Evolutionary conservation across 2,329 filamentous ascomycete genomes (phyloP).

Genomic region (Golovinomyces cichoracearum): DNA sequence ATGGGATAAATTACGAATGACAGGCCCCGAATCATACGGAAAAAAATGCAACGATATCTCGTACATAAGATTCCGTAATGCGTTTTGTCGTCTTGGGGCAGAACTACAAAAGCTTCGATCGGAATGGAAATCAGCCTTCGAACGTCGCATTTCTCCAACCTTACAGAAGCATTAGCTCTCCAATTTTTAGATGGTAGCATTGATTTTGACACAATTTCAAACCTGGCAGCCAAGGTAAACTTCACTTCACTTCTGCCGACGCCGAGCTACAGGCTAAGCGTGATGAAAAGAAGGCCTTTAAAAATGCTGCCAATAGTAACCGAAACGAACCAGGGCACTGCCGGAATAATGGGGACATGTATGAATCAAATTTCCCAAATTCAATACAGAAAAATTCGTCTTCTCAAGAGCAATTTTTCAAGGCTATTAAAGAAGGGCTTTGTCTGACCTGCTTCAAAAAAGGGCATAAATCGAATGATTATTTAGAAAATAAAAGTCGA

Average conservation of each 20-base stretch:
- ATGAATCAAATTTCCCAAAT: neutral
- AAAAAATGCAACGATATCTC: neutral
- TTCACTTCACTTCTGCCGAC: neutral
- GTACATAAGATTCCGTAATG: neutral
- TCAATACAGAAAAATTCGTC: neutral
- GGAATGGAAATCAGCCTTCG: neutral
- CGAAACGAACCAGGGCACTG: neutral
- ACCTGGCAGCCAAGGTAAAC: neutral
- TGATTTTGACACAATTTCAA: neutral
- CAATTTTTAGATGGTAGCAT: neutral
- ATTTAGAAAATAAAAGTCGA: neutral
- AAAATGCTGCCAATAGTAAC: neutral
- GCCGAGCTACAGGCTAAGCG: neutral
- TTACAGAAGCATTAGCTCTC: neutral
- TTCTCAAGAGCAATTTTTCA: neutral
- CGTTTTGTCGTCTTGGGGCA: neutral
- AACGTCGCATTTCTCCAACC: neutral
- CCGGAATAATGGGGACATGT: neutral
- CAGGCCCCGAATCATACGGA: neutral
- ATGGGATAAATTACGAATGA: neutral
- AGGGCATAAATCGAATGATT: neutral
- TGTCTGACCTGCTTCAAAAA: neutral
- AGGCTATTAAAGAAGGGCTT: neutral
- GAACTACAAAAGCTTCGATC: neutral
- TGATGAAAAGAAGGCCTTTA: neutral